These are phyloP conservation scores for Aspergillus aculeatinus DNA, from an alignment of 2,329 filamentous ascomycete species.

Conservation along the genomic window DNA sequence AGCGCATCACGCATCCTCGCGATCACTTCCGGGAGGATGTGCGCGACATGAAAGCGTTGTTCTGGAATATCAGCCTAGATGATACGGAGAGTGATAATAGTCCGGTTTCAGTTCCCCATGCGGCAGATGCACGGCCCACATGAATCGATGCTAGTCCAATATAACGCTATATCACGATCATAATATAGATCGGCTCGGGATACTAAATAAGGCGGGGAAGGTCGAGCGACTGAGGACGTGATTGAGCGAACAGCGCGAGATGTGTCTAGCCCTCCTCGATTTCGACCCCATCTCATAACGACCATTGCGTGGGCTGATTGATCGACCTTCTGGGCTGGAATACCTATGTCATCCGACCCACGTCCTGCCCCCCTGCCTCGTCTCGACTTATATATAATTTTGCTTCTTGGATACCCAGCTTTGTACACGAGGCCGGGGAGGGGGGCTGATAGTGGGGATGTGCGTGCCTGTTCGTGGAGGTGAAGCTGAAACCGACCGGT, in stretches of 20 bases:
- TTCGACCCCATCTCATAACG: too few relatives aligned
- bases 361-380: background rate
- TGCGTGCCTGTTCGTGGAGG: background rate
- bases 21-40: conserved; percentile 62
- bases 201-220: background rate
- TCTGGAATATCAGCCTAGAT: conserved; percentile 61
- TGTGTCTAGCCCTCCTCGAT: too few relatives aligned
- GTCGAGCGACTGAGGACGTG: background rate
- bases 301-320: too few relatives aligned
- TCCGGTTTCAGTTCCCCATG: conserved; percentile 20
- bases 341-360: background rate
- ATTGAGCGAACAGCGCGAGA: background rate
- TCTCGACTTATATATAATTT: background rate
- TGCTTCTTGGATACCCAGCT: background rate
- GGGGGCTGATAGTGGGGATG: background rate
- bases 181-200: background rate
- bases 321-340: too few relatives aligned
- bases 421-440: background rate
- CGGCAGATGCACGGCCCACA: conserved; percentile 9
- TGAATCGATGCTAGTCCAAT: background rate
- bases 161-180: background rate
- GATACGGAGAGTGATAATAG: conserved; percentile 36
- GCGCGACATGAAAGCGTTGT: conserved; percentile 72
- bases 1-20: conserved; percentile 61
- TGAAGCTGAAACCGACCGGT: background rate